Evolutionary conservation across 768 basidiomycete genomes (phyloP), one percentile per base, ranked within the genome.

Genomic region (Strobilomyces echinocephalus): DNA sequence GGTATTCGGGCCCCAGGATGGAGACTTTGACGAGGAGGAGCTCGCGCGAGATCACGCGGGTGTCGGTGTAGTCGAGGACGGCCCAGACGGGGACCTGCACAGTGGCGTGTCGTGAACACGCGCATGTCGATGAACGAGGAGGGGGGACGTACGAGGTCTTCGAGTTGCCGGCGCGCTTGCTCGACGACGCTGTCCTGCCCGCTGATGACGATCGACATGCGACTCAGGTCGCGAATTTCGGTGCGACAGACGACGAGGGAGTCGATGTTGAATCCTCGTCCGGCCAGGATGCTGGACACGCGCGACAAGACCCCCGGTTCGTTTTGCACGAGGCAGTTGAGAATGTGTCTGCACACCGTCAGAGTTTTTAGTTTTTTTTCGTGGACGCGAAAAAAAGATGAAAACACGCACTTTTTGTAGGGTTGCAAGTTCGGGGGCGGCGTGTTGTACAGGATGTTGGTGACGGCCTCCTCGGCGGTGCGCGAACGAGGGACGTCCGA

Each of bases 71-170:
- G 73, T 99, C 95, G 55, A 99, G 78, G 31, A 99, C 97, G 28
- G 95, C 97, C 97, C 97, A 99, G 5, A 99, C 97, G 46, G 95
- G 97, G 26, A 99, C 95, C 95, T 97, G n/a, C n/a, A n/a, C n/a
- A n/a, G n/a, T n/a, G n/a, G n/a, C n/a, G n/a, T n/a, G n/a, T n/a
- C 14, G 43, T 47, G 34, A 47, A 35, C 38, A 52, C 28, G 35
- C 43, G 46, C 26, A 24, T 15, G 12, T 24, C 21, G 40, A 15
- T 5, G 21, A 26, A 47, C 4, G n/a, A 4, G 30, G 31, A 8
- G 10, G 15, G 3, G 46, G 5, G 1, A 79, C 91, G 56, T 66
- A 97, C 95, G 60, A 98, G 79, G 65, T 99, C 97, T 61, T 98
- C 97, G 15, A 99, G 82, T 60, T 98, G 95, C 58, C 97, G 76